Percentiles rank a stretch among this genome's conserved stretches.
Conservation (phyloP, 805 yeast genomes). For the Wickerhamomyces chaumierensis region DNA sequence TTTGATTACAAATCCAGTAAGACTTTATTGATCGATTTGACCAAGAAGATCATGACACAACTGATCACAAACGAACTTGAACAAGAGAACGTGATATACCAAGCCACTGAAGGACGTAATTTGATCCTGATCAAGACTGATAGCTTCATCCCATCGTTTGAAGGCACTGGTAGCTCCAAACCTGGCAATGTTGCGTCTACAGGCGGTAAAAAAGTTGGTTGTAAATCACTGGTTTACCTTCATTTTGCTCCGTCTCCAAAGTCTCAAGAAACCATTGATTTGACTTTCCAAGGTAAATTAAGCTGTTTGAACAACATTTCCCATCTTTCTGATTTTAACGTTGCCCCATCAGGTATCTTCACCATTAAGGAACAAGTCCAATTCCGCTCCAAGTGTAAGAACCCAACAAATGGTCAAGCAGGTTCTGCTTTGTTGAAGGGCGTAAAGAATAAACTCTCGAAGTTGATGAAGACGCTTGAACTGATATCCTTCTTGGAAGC, state of each 20-base stretch:
- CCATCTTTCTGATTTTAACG: conserved; percentile 9
- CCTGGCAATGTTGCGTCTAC: not conserved
- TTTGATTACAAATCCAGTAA: conserved; percentile 18
- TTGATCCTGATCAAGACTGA: conserved; percentile 23
- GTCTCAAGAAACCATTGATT: conserved; percentile 18
- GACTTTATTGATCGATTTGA: conserved; percentile 5
- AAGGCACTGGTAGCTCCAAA: conserved; percentile 15
- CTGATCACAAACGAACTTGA: conserved; percentile 8
- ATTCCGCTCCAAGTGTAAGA: conserved; percentile 17
- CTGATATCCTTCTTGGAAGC: conserved; percentile 13
- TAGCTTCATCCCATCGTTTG: conserved; percentile 24
- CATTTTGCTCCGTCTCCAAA: not conserved
- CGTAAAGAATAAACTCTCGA: conserved; percentile 10
- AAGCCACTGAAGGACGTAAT: conserved; percentile 4
- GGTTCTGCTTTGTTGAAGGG: conserved; percentile 6
- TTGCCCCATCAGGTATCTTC: conserved; percentile 1
- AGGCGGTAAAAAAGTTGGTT: no score
- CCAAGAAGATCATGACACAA: conserved; percentile 12
- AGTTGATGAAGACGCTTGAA: conserved; percentile 16
- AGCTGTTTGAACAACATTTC: conserved; percentile 12
- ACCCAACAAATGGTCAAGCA: conserved; percentile 18
- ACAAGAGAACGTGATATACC: conserved; percentile 2
- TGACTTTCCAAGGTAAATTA: conserved; percentile 17
- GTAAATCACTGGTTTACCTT: not conserved
- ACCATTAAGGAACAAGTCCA: conserved; percentile 2